Base-by-base conservation (phyloP, 768 basidiomycete genomes). In the Termitomyces sp. region DNA sequence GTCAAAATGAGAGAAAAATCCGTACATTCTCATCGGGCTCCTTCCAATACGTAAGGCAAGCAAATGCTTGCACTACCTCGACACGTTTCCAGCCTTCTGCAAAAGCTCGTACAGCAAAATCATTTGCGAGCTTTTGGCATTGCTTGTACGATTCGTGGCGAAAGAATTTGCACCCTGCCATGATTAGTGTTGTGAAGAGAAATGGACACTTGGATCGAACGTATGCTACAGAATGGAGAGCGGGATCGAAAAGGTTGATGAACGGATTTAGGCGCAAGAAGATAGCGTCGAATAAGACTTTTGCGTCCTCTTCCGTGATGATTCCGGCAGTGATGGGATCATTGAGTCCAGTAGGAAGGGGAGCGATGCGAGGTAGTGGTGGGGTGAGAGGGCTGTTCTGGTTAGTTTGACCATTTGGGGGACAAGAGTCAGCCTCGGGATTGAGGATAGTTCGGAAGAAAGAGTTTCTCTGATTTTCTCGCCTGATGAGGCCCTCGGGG, bases 31-130 rank as follows among this genome's bases (percentile, higher is more conserved):
- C 94, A 62, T 90, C 86, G 42, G 92, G 89, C 65, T 92, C 90
- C 69, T 83, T 88, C 91, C 92, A 95, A 72, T 95, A 95, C 41
- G 88, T 91, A 60, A 95, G 77, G 65, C 91, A 93, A 20, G 89
- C 87, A 69, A 93, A 91, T 30, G 92, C 91, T 72, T 96, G 94
- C 4, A 91, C 89, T 22, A 93, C 86, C 72, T 94, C 93, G 54
- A 95, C 85, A 61, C 86, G 80, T 69, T 91, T 88, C 82, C 83
- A 87, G n/a, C 80, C 81, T 61, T 89, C 85, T 34, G 84, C 79
- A 66, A 95, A 93, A 9, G 92, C 91, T 58, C 84, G 82, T 30
- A 89, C 78, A n/a, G 87, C 85, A 62, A 87, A 81, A 24, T 88
- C 85, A 56, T 90, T 78, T 13, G 90, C 88, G 20, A 93, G 81